phyloP scores from a whole-genome alignment of 129 eudicot species.

The Cynara cardunculus region DNA sequence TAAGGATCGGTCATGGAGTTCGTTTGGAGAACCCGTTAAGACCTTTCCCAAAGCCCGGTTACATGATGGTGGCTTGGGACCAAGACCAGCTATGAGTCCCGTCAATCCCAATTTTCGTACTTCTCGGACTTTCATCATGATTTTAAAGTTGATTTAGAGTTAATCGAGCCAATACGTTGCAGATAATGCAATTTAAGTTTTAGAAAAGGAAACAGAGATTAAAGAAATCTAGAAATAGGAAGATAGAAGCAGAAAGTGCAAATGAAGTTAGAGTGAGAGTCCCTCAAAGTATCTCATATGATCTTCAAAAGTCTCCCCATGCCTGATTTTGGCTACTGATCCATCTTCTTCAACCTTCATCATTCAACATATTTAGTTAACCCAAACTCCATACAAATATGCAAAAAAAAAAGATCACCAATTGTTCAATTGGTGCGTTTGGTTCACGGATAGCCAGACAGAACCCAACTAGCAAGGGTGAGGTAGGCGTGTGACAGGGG shows the following conservation, averaged over 20 bases:
- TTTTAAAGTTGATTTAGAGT: background rate
- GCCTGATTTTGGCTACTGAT: slow-evolving; percentile 74
- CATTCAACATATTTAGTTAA: background rate
- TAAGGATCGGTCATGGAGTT: background rate
- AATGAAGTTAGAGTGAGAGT: slow-evolving; percentile 28
- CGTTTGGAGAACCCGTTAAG: background rate
- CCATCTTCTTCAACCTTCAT: slow-evolving; percentile 86
- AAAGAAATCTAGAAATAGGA: background rate
- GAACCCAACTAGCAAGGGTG: too few species aligned
- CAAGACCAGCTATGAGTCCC: background rate
- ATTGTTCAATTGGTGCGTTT: background rate
- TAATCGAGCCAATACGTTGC: background rate
- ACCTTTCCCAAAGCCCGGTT: background rate
- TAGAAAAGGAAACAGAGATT: background rate
- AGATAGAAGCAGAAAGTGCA: background rate
- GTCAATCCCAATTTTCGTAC: background rate
- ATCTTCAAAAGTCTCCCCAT: slow-evolving; percentile 92
- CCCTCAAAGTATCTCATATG: slow-evolving; percentile 83
- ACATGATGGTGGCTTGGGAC: background rate
- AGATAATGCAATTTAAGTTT: background rate
- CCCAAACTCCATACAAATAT: background rate
- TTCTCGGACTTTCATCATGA: background rate
- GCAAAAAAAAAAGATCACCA: too few species aligned
- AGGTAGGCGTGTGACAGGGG: too few species aligned
- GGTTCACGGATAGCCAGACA: background rate